A percentile compares a stretch with the other conserved stretches of the same genome.
Evolutionary conservation across 441 rosid species (phyloP).

Genomic region (Adansonia madagascariensis): DNA sequence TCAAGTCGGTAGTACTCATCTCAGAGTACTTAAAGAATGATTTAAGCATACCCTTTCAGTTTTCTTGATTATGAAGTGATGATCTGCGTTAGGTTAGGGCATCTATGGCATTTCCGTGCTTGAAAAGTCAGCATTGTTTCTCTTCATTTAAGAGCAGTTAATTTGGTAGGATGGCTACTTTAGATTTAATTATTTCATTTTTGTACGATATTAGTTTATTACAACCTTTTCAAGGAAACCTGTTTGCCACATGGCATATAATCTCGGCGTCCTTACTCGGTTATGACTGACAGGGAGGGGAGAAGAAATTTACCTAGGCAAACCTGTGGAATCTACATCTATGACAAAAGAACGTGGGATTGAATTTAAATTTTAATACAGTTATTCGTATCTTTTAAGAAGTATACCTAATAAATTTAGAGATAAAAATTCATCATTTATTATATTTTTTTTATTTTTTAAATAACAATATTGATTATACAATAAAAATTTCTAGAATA

Average conservation of each 20-base stretch:
- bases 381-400: too few relatives aligned
- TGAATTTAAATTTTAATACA: too few relatives aligned
- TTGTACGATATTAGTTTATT: not conserved
- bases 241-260: too few relatives aligned
- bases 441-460: too few relatives aligned
- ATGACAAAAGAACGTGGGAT: not conserved
- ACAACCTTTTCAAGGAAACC: not conserved
- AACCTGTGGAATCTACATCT: too few relatives aligned
- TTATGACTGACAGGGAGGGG: not conserved
- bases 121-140: too few relatives aligned
- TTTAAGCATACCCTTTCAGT: not conserved
- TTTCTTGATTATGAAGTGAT: too few relatives aligned
- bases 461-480: too few relatives aligned
- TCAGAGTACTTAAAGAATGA: not conserved
- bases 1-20: not conserved
- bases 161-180: not conserved
- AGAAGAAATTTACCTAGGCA: not conserved
- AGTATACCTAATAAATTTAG: not conserved
- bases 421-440: too few relatives aligned
- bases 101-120: not conserved
- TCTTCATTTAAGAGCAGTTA: not conserved
- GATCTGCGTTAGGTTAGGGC: not conserved
- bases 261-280: not conserved
- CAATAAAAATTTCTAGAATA: too few relatives aligned
- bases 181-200: not conserved